Conservation (phyloP, 768 basidiomycete genomes). For the Imleria badia region DNA sequence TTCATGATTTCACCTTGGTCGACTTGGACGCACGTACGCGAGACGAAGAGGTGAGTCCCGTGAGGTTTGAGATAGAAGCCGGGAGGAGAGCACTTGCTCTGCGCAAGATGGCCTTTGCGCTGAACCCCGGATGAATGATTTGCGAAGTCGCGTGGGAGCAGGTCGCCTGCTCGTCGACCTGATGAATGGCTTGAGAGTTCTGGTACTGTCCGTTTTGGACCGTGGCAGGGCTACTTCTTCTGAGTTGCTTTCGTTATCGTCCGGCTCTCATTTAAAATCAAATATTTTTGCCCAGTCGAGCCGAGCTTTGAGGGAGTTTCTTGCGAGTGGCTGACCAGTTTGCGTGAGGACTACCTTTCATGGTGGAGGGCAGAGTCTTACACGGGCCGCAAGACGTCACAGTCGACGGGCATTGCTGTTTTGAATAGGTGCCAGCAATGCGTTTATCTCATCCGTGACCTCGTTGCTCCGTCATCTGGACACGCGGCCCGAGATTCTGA, state of each 20-base stretch:
- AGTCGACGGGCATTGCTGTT: slow-evolving; percentile 53
- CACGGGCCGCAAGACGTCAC: too few relatives aligned
- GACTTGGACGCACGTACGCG: slow-evolving; percentile 17
- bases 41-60: slow-evolving; percentile 31
- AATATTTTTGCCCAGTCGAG: too few relatives aligned
- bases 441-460: slow-evolving; percentile 25
- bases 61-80: slow-evolving; percentile 42
- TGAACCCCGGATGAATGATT: too few relatives aligned
- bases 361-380: too few relatives aligned
- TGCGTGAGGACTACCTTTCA: too few relatives aligned
- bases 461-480: slow-evolving; percentile 34
- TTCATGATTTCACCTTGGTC: slow-evolving; percentile 8
- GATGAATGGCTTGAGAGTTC: too few relatives aligned
- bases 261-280: too few relatives aligned
- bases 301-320: too few relatives aligned
- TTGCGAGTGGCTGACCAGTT: slow-evolving; percentile 73
- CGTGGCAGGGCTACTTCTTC: too few relatives aligned
- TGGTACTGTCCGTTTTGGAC: too few relatives aligned
- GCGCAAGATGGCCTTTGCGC: slow-evolving; percentile 32
- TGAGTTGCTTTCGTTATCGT: too few relatives aligned
- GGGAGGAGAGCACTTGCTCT: slow-evolving; percentile 28
- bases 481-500: slow-evolving; percentile 70
- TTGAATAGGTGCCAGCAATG: slow-evolving; percentile 18
- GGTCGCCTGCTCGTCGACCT: slow-evolving; percentile 32
- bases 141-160: too few relatives aligned